Evolutionary conservation across 163 green algal species (phyloP).

Genomic region (Scenedesmus sp.): DNA sequence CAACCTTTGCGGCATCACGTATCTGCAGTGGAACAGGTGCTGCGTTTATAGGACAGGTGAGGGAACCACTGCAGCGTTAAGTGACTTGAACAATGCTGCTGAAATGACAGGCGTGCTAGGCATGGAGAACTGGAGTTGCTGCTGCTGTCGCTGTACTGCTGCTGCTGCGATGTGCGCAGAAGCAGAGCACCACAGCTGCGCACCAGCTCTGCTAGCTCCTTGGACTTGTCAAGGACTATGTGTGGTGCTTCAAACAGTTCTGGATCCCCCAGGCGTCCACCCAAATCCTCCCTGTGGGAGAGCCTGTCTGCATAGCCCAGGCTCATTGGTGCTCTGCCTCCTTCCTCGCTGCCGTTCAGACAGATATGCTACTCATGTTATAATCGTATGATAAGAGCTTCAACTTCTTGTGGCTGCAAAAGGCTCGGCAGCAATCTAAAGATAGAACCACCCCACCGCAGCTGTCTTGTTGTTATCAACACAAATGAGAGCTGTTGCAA

Average conservation of each 20-base stretch:
- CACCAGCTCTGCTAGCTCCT: slow-evolving; percentile 71
- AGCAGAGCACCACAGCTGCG: neutral
- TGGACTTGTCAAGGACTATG: slow-evolving; percentile 61
- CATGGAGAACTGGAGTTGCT: no score
- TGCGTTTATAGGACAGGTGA: neutral
- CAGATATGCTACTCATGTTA: neutral
- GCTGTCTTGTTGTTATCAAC: neutral
- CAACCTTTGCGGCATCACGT: slow-evolving; percentile 56
- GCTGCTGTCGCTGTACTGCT: neutral
- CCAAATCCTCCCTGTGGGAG: slow-evolving; percentile 81
- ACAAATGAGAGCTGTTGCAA: neutral
- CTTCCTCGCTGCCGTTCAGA: neutral
- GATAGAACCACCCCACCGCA: neutral
- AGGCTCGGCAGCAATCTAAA: neutral
- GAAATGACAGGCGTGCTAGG: neutral
- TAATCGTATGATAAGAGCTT: neutral
- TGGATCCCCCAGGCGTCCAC: slow-evolving; percentile 83
- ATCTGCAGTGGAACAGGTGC: slow-evolving; percentile 64
- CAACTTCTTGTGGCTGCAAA: neutral
- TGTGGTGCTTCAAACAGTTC: slow-evolving; percentile 75
- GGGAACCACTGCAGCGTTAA: neutral
- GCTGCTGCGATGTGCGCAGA: neutral
- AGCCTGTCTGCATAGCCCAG: slow-evolving; percentile 87
- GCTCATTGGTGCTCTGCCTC: slow-evolving; percentile 50
- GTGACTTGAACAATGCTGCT: neutral